These are phyloP conservation scores for Neofusicoccum kwambonambiense DNA, from an alignment of 2,329 filamentous ascomycete genomes.

Conservation along the genomic window DNA sequence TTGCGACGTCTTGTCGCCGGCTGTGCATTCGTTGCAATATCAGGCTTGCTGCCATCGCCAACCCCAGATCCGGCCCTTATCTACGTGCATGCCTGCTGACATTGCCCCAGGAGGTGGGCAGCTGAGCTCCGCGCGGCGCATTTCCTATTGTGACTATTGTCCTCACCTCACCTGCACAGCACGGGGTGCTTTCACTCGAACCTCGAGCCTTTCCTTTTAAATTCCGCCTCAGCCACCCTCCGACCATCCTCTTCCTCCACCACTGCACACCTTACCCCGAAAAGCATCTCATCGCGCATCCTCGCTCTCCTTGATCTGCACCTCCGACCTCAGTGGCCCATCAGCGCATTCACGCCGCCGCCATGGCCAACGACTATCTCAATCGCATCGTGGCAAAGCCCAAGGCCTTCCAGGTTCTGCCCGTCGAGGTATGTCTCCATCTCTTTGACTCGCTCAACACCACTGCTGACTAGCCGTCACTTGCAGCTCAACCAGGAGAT, in stretches of 20 bases:
- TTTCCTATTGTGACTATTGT: neutral
- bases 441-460: neutral
- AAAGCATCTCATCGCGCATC: neutral
- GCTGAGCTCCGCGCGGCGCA: neutral
- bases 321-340: neutral
- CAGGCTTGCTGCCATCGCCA: neutral
- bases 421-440: slow-evolving; percentile 30
- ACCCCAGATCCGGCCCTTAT: neutral
- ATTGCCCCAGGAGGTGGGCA: neutral
- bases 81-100: neutral
- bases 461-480: neutral
- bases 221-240: neutral
- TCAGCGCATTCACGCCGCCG: neutral
- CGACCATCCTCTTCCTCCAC: neutral
- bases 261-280: neutral
- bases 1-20: neutral
- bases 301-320: neutral
- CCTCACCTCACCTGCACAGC: too few relatives aligned
- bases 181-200: neutral
- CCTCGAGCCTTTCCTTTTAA: neutral
- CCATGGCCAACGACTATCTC: neutral
- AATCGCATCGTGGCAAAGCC: neutral
- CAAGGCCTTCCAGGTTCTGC: slow-evolving; percentile 18
- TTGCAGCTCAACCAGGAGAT: slow-evolving; percentile 43
- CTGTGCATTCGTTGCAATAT: too few relatives aligned